Conservation (phyloP, 495 filamentous ascomycete species). For the Trichoderma asperelloides region DNA sequence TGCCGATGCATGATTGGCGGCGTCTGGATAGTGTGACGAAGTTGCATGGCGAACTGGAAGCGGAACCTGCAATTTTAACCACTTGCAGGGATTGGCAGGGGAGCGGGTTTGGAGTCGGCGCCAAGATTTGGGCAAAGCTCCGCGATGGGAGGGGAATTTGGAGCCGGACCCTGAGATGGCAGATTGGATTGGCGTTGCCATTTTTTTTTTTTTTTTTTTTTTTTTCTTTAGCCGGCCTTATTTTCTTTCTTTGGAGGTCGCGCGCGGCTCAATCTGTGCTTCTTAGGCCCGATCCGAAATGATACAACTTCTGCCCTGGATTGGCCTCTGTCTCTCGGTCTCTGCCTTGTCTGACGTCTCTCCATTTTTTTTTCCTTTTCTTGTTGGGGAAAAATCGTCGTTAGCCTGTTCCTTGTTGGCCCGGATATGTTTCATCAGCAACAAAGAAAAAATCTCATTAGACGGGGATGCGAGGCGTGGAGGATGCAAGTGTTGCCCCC, state of each 20-base stretch:
- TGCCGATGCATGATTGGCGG: neutral
- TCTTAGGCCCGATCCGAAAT: no score
- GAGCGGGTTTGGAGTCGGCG: neutral
- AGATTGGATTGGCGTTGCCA: no score
- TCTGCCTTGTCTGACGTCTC: neutral
- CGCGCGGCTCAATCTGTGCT: no score
- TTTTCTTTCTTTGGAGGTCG: no score
- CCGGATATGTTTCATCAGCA: no score
- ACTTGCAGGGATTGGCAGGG: slow-evolving; percentile 2
- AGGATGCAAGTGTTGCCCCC: neutral
- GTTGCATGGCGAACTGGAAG: neutral
- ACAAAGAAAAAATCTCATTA: neutral
- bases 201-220: no score
- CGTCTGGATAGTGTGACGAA: neutral
- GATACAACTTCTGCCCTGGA: no score
- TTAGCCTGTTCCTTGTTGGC: neutral
- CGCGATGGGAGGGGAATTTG: no score
- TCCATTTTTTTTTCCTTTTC: neutral
- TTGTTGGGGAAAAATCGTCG: neutral
- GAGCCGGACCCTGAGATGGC: neutral
- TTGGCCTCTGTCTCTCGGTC: no score
- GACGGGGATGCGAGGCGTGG: neutral
- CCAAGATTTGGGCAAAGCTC: slow-evolving; percentile 6
- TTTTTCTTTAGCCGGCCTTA: no score
- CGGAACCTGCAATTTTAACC: slow-evolving; percentile 3